Evolutionary conservation across 768 basidiomycete species (phyloP).

Genomic region (Podaxis sp.): DNA sequence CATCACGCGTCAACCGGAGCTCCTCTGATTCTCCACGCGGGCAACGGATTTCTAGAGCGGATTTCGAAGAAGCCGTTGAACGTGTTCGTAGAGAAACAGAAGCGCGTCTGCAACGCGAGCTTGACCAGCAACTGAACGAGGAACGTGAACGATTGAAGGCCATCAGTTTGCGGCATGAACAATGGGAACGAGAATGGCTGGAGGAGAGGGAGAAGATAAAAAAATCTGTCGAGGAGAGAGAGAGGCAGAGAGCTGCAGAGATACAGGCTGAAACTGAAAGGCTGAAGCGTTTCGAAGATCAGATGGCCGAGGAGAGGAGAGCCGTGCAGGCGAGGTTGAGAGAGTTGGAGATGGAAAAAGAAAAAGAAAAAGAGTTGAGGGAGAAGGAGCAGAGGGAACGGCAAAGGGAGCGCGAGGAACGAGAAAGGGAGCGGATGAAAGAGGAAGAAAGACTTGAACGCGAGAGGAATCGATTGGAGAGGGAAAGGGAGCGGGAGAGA

Average conservation of each 20-base stretch:
- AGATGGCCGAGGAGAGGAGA: neutral
- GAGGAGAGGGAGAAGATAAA: constrained; percentile 3
- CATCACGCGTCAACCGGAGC: neutral
- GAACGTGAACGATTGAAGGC: constrained; percentile 1
- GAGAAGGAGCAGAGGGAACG: neutral
- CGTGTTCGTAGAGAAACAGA: neutral
- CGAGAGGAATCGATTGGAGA: neutral
- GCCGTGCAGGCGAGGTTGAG: neutral
- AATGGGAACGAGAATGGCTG: neutral
- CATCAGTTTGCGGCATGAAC: neutral
- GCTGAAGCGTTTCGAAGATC: neutral
- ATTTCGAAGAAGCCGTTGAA: constrained; percentile 1
- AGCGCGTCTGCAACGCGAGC: constrained; percentile 1
- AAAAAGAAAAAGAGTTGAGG: neutral
- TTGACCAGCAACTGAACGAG: neutral
- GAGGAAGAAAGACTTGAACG: neutral
- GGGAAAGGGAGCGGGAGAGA: neutral
- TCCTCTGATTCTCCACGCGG: neutral
- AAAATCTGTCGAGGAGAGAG: neutral
- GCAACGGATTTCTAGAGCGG: neutral
- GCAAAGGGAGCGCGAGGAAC: neutral
- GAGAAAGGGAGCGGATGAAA: neutral
- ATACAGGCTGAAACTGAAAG: neutral
- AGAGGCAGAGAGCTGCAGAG: neutral
- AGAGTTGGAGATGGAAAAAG: neutral